Percentiles rank a stretch among this genome's conserved stretches.
Conservation (phyloP, 352 stramenopile species). For the Pythium coloratum region DNA sequence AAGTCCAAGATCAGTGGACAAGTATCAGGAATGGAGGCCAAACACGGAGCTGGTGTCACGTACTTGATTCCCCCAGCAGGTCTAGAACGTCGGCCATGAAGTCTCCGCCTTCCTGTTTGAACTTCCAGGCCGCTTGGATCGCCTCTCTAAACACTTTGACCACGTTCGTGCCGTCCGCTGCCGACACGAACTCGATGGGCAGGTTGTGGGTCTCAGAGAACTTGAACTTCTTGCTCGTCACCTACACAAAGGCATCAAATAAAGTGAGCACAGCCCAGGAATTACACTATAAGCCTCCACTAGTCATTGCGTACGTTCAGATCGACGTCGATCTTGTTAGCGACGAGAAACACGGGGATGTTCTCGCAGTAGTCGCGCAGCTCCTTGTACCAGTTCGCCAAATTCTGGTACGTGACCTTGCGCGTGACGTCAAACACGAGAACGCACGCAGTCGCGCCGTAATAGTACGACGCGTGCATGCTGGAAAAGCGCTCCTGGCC, state of each 20-base stretch:
- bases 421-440: constrained; percentile 95
- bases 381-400: constrained; percentile 92
- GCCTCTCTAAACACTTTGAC: constrained; percentile 94
- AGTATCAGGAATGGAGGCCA: too few species aligned
- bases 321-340: constrained; percentile 97
- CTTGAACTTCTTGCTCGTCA: constrained; percentile 97
- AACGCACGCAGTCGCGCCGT: constrained; percentile 93
- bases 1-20: too few species aligned
- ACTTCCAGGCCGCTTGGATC: constrained; percentile 81
- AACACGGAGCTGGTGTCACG: constrained; percentile 8
- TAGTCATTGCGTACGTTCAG: constrained; percentile 58
- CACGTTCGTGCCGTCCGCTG: constrained; percentile 95
- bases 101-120: constrained; percentile 90
- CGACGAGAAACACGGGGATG: constrained; percentile 93
- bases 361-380: constrained; percentile 91
- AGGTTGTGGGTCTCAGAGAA: constrained; percentile 94
- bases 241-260: constrained; percentile 34
- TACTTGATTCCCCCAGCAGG: constrained; percentile 78
- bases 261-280: not conserved
- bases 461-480: constrained; percentile 97
- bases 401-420: constrained; percentile 94
- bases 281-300: not conserved
- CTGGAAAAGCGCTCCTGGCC: constrained; percentile 95
- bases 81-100: constrained; percentile 93
- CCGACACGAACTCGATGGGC: constrained; percentile 94